These are phyloP conservation scores for Solidago caesia DNA, from an alignment of 129 eudicot species.

Conservation along the genomic window DNA sequence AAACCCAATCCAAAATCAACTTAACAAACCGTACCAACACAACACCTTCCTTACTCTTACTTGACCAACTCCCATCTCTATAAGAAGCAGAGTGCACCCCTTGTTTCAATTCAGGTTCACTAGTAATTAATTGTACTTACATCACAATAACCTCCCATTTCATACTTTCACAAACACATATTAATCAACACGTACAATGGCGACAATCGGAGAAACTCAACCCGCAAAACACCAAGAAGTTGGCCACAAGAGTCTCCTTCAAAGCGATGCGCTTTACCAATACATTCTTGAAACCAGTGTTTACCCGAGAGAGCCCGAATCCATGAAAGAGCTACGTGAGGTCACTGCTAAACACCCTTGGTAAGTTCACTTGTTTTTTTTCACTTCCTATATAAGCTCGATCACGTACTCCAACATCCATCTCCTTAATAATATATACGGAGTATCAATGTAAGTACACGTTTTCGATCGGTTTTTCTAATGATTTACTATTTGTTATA, in stretches of 20 bases:
- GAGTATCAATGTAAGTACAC: not conserved
- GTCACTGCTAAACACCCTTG: constrained; percentile 58
- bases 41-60: constrained; percentile 14
- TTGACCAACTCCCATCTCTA: constrained; percentile 2
- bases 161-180: not conserved
- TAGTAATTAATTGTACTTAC: not conserved
- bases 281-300: constrained; percentile 62
- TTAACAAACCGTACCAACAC: constrained; percentile 6
- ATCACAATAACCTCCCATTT: not conserved
- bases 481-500: not conserved
- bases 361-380: constrained; percentile 19
- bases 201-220: constrained; percentile 30
- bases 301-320: constrained; percentile 54
- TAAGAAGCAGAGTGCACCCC: constrained; percentile 6
- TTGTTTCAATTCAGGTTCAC: constrained; percentile 17
- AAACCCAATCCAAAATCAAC: not conserved
- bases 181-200: constrained; percentile 12
- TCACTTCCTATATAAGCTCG: not conserved
- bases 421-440: not conserved
- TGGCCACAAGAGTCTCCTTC: constrained; percentile 61
- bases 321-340: constrained; percentile 61
- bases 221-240: constrained; percentile 50
- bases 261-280: constrained; percentile 59
- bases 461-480: not conserved
- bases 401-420: not conserved